Evolutionary conservation across 352 stramenopile species (phyloP).

Genomic region (Phytophthora sp.): DNA sequence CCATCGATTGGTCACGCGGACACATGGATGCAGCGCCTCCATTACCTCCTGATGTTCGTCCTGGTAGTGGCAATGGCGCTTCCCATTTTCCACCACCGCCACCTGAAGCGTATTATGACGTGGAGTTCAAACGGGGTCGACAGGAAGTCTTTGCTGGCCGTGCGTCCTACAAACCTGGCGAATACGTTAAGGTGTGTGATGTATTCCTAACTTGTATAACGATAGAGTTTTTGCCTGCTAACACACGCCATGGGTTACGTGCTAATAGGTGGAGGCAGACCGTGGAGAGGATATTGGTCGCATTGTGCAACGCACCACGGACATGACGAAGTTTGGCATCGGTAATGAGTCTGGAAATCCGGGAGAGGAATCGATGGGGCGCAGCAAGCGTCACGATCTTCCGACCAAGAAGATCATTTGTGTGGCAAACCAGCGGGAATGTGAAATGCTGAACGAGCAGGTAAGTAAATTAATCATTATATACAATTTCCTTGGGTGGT

Average conservation of each 20-base stretch:
- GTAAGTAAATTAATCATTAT: slow-evolving; percentile 29
- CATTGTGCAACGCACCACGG: slow-evolving; percentile 90
- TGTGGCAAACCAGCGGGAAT: slow-evolving; percentile 92
- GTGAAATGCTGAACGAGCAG: slow-evolving; percentile 92
- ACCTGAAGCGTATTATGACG: slow-evolving; percentile 90
- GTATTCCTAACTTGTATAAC: too few species aligned
- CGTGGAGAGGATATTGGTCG: slow-evolving; percentile 96
- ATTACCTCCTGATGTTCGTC: slow-evolving; percentile 62
- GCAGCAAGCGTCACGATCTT: slow-evolving; percentile 71
- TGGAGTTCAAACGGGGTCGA: slow-evolving; percentile 96
- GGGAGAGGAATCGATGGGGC: slow-evolving; percentile 50
- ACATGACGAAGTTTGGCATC: slow-evolving; percentile 80
- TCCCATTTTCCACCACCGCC: slow-evolving; percentile 61
- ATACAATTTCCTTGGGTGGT: too few species aligned
- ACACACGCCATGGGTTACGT: background rate
- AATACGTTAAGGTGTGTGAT: slow-evolving; percentile 94
- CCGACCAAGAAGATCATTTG: slow-evolving; percentile 94
- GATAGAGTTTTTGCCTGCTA: too few species aligned
- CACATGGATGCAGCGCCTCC: slow-evolving; percentile 54
- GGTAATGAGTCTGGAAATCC: slow-evolving; percentile 37
- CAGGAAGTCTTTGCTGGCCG: slow-evolving; percentile 91
- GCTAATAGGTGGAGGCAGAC: slow-evolving; percentile 94
- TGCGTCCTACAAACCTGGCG: slow-evolving; percentile 89
- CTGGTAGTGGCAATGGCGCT: slow-evolving; percentile 21
- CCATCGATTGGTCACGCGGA: slow-evolving; percentile 69